phyloP scores from a whole-genome alignment of 805 yeast genomes.

The Monosporozyma aerobia region DNA sequence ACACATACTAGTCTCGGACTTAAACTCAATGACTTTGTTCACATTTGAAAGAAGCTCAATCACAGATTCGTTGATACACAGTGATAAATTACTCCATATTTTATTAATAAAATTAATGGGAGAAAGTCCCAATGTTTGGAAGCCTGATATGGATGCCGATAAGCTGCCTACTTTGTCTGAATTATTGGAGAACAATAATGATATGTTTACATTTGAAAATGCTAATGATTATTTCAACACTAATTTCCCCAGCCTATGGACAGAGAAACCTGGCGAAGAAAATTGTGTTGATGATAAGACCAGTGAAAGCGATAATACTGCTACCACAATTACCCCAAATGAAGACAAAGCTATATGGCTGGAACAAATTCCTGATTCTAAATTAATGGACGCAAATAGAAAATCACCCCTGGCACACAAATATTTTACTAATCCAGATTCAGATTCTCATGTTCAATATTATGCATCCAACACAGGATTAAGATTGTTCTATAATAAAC shows the following conservation, averaged over 20 bases:
- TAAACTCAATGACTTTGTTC: slow-evolving; percentile 67
- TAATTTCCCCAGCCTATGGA: neutral
- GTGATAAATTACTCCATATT: slow-evolving; percentile 54
- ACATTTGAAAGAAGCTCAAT: slow-evolving; percentile 53
- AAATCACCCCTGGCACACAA: slow-evolving; percentile 63
- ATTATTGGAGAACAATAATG: slow-evolving; percentile 25
- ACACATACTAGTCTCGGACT: slow-evolving; percentile 41
- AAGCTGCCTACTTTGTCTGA: slow-evolving; percentile 32
- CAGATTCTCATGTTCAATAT: slow-evolving; percentile 73
- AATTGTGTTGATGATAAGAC: neutral
- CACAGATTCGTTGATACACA: slow-evolving; percentile 51
- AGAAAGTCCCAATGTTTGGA: slow-evolving; percentile 59
- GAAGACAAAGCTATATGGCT: slow-evolving; percentile 7
- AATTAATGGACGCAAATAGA: slow-evolving; percentile 17
- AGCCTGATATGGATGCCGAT: slow-evolving; percentile 45
- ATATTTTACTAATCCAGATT: slow-evolving; percentile 81
- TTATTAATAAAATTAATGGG: slow-evolving; percentile 62
- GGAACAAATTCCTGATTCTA: slow-evolving; percentile 6
- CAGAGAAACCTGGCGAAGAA: neutral
- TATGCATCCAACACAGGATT: slow-evolving; percentile 60
- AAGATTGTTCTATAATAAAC: slow-evolving; percentile 42
- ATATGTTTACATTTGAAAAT: slow-evolving; percentile 30
- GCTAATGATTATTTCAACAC: slow-evolving; percentile 5
- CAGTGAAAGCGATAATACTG: neutral
- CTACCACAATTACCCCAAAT: neutral